Percentiles rank a stretch among this genome's conserved stretches.
Evolutionary conservation across 2,329 filamentous ascomycete genomes (phyloP).

Genomic region (Aspergillus sp.): DNA sequence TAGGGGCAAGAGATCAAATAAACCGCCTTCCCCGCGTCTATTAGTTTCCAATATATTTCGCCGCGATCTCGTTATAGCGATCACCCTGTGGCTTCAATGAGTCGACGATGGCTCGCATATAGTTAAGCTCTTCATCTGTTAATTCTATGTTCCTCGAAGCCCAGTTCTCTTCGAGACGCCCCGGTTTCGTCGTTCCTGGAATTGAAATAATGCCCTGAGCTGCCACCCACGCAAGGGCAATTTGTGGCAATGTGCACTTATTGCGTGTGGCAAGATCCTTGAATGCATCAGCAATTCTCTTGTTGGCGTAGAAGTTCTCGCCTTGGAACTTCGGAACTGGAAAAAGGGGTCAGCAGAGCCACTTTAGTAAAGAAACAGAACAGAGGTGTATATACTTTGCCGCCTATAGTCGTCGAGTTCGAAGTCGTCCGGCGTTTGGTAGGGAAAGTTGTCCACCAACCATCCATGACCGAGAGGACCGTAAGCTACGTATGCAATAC

Average conservation of each 20-base stretch:
- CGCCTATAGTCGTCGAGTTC: conserved; percentile 36
- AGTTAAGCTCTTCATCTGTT: conserved; percentile 31
- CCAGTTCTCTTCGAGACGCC: conserved; percentile 37
- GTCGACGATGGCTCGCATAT: conserved; percentile 36
- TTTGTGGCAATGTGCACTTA: conserved; percentile 28
- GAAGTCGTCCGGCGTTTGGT: conserved; percentile 43
- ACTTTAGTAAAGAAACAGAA: background rate
- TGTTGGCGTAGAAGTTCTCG: conserved; percentile 42
- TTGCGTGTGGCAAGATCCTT: conserved; percentile 33
- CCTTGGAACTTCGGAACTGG: conserved; percentile 32
- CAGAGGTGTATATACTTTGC: conserved; percentile 18
- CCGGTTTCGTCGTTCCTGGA: conserved; percentile 40
- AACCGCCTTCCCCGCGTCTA: background rate
- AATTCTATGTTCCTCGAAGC: conserved; percentile 30
- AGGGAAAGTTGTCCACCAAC: conserved; percentile 41
- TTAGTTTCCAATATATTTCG: background rate
- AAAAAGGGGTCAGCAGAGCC: background rate
- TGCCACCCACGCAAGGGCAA: conserved; percentile 37
- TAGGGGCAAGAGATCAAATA: too few relatives aligned
- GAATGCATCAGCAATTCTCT: conserved; percentile 36
- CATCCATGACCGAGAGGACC: conserved; percentile 44
- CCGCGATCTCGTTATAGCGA: conserved; percentile 18
- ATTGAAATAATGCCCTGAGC: conserved; percentile 41
- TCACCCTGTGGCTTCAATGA: conserved; percentile 31
- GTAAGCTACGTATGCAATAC: conserved; percentile 41